Evolutionary conservation across 2,329 filamentous ascomycete species (phyloP).

Genomic region (Aspergillus ochraceus): DNA sequence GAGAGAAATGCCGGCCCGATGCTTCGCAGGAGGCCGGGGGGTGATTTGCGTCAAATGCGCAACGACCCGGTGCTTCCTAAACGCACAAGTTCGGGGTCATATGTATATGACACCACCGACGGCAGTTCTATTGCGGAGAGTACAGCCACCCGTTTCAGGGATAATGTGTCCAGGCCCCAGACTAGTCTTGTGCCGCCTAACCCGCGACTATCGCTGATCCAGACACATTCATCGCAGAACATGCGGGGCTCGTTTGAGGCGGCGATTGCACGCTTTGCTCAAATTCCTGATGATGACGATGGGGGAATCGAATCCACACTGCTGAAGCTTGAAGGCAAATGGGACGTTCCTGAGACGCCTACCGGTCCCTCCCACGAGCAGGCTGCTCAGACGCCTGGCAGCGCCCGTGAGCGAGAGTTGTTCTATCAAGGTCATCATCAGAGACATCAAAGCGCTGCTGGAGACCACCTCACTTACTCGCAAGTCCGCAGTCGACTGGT

Average conservation of each 20-base stretch:
- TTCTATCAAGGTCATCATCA: constrained; percentile 9
- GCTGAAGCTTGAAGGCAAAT: constrained; percentile 87
- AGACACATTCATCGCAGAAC: constrained; percentile 58
- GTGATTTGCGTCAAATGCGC: constrained; percentile 68
- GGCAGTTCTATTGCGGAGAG: constrained; percentile 27
- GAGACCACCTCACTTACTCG: constrained; percentile 26
- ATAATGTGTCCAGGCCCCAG: constrained; percentile 23
- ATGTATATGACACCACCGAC: constrained; percentile 37
- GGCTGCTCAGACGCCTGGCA: neutral
- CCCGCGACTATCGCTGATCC: constrained; percentile 43
- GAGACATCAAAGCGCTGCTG: constrained; percentile 25
- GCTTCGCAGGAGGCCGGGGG: constrained; percentile 71
- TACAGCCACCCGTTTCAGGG: constrained; percentile 13
- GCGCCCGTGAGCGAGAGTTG: constrained; percentile 5
- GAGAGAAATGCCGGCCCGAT: constrained; percentile 46
- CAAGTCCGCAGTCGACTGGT: constrained; percentile 27
- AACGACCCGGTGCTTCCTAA: constrained; percentile 64
- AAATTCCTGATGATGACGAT: constrained; percentile 84
- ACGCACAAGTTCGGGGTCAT: constrained; percentile 34
- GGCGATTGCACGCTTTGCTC: constrained; percentile 81
- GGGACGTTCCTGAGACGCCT: constrained; percentile 29
- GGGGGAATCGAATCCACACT: constrained; percentile 91
- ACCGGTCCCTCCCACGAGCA: neutral
- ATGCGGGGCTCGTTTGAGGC: constrained; percentile 75
- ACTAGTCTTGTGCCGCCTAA: constrained; percentile 32